Evolutionary conservation across 2,329 filamentous ascomycete species (phyloP), one percentile per base, ranked within the genome.

Genomic region (Xylaria sp.): DNA sequence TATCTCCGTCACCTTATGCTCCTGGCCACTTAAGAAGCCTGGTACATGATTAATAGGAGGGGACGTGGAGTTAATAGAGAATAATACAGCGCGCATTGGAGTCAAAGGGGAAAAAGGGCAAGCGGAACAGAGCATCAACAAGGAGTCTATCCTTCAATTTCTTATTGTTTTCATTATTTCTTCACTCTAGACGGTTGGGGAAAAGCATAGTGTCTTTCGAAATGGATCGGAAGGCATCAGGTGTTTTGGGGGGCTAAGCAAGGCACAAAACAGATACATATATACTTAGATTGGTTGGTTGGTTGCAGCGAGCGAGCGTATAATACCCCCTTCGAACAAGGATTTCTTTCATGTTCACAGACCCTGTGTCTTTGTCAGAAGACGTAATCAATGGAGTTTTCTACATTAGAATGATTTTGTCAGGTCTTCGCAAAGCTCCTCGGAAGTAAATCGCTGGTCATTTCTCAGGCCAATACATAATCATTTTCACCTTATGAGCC

Each of bases 151-250:
- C 20, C 25, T 25, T 25, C 25, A 25, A 49, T 46, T 12, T 12
- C 25, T 52, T 28, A 1, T 52, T 25, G 8, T 23, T 56, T 39
- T 15, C n/a, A 23, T 36, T 6, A 3, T 18, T 8, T 6, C 2
- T 25, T 8, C 13, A 41, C 10, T 55, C 20, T n/a, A 46, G 28
- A 28, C 28, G 28, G 28, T 43, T 31, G 56, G 56, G 36, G 25
- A 58, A 58, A 4, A 46, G 56, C 56, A 58, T 58, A 31, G 31
- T 33, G 56, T 33, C 56, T 31, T 58, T 46, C 39, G 39, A 31
- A 25, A n/a, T 5, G 25, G 56, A 57, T 58, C 25, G 39, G 20
- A 46, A 31, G 23, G 15, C 56, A 58, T 58, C 15, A n/a, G 56
- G 56, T 58, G 56, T 58, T 58, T 41, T 23, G 9, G 56, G 39